Evolutionary conservation across 2,329 filamentous ascomycete species (phyloP), one percentile per base, ranked within the genome.

Genomic region (Lachnellula hyalina): DNA sequence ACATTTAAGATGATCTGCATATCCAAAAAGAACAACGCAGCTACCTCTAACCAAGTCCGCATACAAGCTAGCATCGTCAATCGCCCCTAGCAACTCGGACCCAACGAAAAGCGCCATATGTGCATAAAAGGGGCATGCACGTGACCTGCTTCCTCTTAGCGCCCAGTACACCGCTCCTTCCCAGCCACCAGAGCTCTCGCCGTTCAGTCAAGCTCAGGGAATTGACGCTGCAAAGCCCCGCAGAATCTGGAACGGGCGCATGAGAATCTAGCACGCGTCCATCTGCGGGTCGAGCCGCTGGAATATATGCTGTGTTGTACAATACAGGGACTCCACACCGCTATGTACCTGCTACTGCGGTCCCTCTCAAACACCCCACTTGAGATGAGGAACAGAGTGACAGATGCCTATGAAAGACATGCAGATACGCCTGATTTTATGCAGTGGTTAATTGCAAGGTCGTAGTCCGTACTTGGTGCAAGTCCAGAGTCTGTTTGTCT

Each of bases 261-360:
- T 58, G 47, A 60, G 55, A 55, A 53, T 48, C 56, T 61, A 46
- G 62, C 62, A 64, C 56, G 59, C 56, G 56, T 64, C 47, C 53
- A 44, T 36, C 41, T 59, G 63, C 63, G 63, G 63, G 61, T 59
- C 63, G 61, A 60, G 54, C 63, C 60, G 63, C 57, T 55, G 54
- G 41, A 51, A 53, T 36, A 54, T 32, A 52, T 36, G 53, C 57
- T 61, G 60, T 53, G 63, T 53, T 65, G 63, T 61, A 61, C 58
- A 49, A 49, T 59, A 49, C 42, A 36, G 19, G 36, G 34, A 50
- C 41, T 61, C 61, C 60, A 62, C 61, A 63, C 61, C 59, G 61
- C 63, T 56, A 54, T 59, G 50, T 53, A 32, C 40, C 48, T 55
- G 41, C 40, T 36, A 19, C 21, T 44, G 41, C 21, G 19, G 11